Percentiles rank a stretch among this genome's conserved stretches.
phyloP scores from a whole-genome alignment of 345 rosid species.

The Linum trigynum region DNA sequence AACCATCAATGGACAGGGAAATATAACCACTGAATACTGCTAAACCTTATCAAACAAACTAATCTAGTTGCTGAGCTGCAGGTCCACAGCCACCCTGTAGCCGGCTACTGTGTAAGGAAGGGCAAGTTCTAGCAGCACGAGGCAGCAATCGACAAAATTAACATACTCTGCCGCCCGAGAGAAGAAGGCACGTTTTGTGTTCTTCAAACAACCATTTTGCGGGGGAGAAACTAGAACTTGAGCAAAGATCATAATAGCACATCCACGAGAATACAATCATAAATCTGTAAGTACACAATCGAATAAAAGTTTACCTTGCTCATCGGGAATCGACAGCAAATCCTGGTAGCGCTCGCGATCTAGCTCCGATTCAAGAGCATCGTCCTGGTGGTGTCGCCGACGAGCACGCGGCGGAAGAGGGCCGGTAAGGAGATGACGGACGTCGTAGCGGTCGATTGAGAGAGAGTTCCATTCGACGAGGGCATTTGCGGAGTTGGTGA shows the following conservation, averaged over 20 bases:
- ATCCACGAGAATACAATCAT: neutral
- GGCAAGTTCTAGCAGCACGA: neutral
- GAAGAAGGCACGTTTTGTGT: neutral
- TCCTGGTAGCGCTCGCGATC: conserved; percentile 74
- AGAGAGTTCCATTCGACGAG: conserved; percentile 93
- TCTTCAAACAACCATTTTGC: neutral
- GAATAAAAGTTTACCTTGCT: conserved; percentile 28
- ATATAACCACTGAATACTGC: neutral
- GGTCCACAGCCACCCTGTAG: neutral
- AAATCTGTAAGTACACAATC: neutral
- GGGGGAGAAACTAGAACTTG: too few species aligned
- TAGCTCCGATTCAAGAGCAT: conserved; percentile 46
- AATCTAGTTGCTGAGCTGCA: neutral
- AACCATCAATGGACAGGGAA: neutral
- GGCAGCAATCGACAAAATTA: neutral
- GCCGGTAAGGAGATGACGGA: conserved; percentile 83
- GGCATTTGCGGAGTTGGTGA: conserved; percentile 70
- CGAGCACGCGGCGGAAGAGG: conserved; percentile 61
- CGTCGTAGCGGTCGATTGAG: conserved; percentile 90
- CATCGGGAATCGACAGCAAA: conserved; percentile 35
- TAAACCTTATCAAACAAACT: neutral
- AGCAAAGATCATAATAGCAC: neutral
- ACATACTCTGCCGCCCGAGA: neutral
- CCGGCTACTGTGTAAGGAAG: neutral
- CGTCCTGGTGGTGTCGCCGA: conserved; percentile 34